phyloP scores from a whole-genome alignment of 2,329 filamentous ascomycete species.

The Cercospora sojina region DNA sequence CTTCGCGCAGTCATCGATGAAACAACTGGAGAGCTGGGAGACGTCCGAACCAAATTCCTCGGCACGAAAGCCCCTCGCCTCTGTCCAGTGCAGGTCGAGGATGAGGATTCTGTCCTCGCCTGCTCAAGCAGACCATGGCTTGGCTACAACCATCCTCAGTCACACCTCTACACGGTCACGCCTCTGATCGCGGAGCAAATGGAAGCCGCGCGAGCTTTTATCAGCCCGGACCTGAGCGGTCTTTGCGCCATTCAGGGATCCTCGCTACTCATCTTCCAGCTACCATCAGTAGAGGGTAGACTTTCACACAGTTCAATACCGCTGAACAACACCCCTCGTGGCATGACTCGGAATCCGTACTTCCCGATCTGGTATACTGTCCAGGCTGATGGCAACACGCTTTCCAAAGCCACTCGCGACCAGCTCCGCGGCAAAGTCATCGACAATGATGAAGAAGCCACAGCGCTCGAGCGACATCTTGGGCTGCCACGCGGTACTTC shows the following conservation, averaged over 20 bases:
- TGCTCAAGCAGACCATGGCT: constrained; percentile 95
- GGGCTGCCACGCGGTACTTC: constrained; percentile 80
- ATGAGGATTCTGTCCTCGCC: constrained; percentile 73
- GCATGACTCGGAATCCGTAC: constrained; percentile 83
- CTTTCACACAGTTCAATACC: constrained; percentile 50
- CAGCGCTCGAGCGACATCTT: constrained; percentile 63
- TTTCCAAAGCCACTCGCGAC: constrained; percentile 71
- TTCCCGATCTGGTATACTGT: constrained; percentile 90
- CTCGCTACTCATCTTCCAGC: constrained; percentile 68
- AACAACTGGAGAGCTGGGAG: constrained; percentile 89
- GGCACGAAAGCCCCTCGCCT: constrained; percentile 87
- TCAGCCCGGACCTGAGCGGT: constrained; percentile 68
- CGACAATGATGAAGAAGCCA: constrained; percentile 24
- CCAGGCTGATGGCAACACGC: constrained; percentile 87
- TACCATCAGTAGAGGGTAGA: constrained; percentile 31
- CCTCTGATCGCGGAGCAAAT: constrained; percentile 72
- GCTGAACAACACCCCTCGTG: constrained; percentile 85
- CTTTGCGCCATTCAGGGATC: constrained; percentile 40
- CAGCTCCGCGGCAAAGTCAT: constrained; percentile 23
- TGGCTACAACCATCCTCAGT: constrained; percentile 85
- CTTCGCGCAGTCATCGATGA: constrained; percentile 93
- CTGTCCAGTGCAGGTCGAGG: constrained; percentile 85
- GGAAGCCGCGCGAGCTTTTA: constrained; percentile 95
- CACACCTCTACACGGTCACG: constrained; percentile 85
- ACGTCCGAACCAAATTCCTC: constrained; percentile 91